Conservation (phyloP, 2,329 filamentous ascomycete species). For the Thielaviopsis cerberus region DNA sequence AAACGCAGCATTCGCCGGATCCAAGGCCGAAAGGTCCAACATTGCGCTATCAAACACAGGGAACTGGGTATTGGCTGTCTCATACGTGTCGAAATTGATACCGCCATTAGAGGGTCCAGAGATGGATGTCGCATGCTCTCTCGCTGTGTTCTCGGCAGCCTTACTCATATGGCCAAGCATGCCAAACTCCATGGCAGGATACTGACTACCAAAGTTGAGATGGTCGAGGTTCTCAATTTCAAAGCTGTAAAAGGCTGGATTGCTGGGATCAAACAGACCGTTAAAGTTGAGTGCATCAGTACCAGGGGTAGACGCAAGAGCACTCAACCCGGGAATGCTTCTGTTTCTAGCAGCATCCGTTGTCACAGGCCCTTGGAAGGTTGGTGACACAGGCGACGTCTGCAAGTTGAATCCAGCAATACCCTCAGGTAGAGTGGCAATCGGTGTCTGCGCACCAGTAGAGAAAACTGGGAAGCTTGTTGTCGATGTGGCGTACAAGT, state of each 20-base stretch:
- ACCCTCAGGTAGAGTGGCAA: conserved; percentile 27
- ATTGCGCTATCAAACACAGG: conserved; percentile 33
- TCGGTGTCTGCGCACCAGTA: conserved; percentile 24
- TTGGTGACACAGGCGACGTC: conserved; percentile 56
- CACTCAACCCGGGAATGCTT: conserved; percentile 27
- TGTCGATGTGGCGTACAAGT: conserved; percentile 30
- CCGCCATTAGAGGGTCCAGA: conserved; percentile 28
- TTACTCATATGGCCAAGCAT: conserved; percentile 85
- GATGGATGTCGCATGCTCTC: conserved; percentile 31
- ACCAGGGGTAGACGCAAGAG: conserved; percentile 31
- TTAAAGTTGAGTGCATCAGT: conserved; percentile 34
- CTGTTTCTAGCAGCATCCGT: conserved; percentile 22
- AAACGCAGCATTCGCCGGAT: conserved; percentile 29
- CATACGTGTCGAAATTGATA: conserved; percentile 10
- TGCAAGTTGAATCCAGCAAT: conserved; percentile 39
- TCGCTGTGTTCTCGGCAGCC: conserved; percentile 12
- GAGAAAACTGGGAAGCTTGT: conserved; percentile 35
- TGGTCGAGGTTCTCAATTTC: conserved; percentile 73
- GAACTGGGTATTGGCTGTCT: background rate
- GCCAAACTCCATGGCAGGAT: conserved; percentile 84
- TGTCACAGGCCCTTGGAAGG: conserved; percentile 35
- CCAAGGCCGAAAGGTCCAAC: conserved; percentile 35
- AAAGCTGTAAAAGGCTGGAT: conserved; percentile 87
- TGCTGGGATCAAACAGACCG: conserved; percentile 70
- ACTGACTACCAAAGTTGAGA: conserved; percentile 67